Evolutionary conservation across 176 grass and related monocot species (phyloP).

Genomic region (Tillandsia leiboldiana): DNA sequence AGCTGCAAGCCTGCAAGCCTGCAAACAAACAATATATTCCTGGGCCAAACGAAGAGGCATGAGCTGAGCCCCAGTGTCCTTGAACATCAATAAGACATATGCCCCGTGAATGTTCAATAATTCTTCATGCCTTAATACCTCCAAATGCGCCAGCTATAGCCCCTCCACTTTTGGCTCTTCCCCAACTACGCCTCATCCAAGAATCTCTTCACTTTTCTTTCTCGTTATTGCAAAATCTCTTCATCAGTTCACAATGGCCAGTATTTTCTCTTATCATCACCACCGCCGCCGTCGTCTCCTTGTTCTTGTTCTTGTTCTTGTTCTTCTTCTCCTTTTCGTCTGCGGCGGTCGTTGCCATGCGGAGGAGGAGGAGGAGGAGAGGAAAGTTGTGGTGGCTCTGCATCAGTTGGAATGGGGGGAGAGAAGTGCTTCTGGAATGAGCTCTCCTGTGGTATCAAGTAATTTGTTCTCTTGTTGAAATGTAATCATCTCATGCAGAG

Average conservation of each 20-base stretch:
- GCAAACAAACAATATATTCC: too few relatives aligned
- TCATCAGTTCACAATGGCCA: too few relatives aligned
- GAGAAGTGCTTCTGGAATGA: not conserved
- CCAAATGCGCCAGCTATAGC: not conserved
- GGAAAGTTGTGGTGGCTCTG: conserved; percentile 24
- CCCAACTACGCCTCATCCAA: not conserved
- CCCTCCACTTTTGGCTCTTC: conserved; percentile 12
- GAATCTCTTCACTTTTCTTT: not conserved
- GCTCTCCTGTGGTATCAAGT: conserved; percentile 30
- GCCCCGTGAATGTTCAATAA: not conserved
- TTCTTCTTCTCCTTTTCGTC: conserved; percentile 1
- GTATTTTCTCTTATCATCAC: too few relatives aligned
- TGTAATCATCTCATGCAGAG: too few relatives aligned
- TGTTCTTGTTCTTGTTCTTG: conserved; percentile 15
- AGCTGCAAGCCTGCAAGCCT: too few relatives aligned
- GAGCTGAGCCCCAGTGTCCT: too few relatives aligned
- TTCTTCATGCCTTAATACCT: conserved; percentile 3
- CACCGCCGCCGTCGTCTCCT: not conserved
- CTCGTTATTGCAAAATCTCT: not conserved
- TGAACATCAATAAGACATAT: not conserved
- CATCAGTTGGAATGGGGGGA: conserved; percentile 31
- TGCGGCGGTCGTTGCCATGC: not conserved
- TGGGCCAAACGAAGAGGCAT: not conserved
- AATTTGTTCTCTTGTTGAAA: not conserved
- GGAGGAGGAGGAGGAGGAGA: conserved; percentile 12